Percentiles rank a stretch among this genome's conserved stretches.
phyloP scores from a whole-genome alignment of 192 early-diverging fungal genomes.

The Gryganskiella cystojenkinii region DNA sequence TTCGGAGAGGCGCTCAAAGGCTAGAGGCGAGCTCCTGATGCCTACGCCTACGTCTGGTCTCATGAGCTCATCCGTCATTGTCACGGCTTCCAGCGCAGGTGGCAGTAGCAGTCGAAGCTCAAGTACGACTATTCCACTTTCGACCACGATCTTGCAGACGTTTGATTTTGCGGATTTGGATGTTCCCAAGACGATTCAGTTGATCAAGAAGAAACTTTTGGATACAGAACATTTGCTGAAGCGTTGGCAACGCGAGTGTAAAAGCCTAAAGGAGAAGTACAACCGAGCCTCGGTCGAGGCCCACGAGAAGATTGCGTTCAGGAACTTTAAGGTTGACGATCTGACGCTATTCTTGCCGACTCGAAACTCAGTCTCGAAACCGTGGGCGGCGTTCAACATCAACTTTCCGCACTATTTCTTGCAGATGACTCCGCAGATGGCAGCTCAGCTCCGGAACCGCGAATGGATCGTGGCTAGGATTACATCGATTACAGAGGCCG shows the following conservation, averaged over 20 bases:
- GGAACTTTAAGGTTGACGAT: slow-evolving; percentile 69
- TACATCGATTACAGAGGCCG: slow-evolving; percentile 56
- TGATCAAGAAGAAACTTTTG: slow-evolving; percentile 47
- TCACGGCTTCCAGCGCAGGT: neutral
- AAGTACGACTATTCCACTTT: slow-evolving; percentile 31
- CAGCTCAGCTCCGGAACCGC: slow-evolving; percentile 45
- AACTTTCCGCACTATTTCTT: slow-evolving; percentile 67
- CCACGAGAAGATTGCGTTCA: slow-evolving; percentile 67
- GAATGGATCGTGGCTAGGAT: slow-evolving; percentile 67
- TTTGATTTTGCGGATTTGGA: slow-evolving; percentile 36
- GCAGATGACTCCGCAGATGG: slow-evolving; percentile 48
- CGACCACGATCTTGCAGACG: slow-evolving; percentile 31
- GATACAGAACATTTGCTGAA: slow-evolving; percentile 45
- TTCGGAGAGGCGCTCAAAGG: slow-evolving; percentile 19
- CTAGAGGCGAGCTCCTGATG: slow-evolving; percentile 5
- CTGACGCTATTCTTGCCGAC: slow-evolving; percentile 67
- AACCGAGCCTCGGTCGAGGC: slow-evolving; percentile 34
- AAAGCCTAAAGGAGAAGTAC: slow-evolving; percentile 60
- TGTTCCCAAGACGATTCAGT: slow-evolving; percentile 20
- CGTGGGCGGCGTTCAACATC: slow-evolving; percentile 70
- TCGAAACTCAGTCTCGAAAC: slow-evolving; percentile 60
- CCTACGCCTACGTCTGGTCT: slow-evolving; percentile 1
- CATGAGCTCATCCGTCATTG: neutral
- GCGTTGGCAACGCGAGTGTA: slow-evolving; percentile 53
- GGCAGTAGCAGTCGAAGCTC: slow-evolving; percentile 25